Conservation (phyloP, 75 land plant species). For the Ceratopteris richardii region DNA sequence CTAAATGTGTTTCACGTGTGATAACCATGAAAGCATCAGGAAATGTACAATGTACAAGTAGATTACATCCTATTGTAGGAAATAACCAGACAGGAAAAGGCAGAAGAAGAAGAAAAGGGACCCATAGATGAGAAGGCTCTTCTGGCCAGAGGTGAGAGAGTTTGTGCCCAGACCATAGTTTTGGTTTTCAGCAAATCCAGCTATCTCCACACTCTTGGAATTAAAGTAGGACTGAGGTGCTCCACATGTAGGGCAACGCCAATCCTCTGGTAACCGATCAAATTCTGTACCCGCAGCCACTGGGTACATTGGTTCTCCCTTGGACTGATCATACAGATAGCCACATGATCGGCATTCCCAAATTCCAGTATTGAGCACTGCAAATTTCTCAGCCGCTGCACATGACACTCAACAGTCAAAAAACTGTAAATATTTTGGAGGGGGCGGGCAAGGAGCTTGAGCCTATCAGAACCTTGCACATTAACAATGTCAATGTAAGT, state of each 20-base stretch:
- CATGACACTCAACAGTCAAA: no score
- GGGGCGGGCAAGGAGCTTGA: no score
- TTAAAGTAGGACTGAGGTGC: slow-evolving; percentile 79
- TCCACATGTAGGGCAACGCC: slow-evolving; percentile 97
- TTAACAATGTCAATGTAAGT: no score
- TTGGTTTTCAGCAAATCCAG: slow-evolving; percentile 96
- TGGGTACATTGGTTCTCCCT: slow-evolving; percentile 74
- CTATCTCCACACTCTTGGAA: slow-evolving; percentile 92
- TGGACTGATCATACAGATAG: slow-evolving; percentile 50
- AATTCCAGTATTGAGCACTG: slow-evolving; percentile 74
- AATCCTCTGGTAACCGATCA: slow-evolving; percentile 69
- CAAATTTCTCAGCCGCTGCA: slow-evolving; percentile 68
- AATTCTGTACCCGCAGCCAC: slow-evolving; percentile 75
- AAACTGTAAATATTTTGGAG: no score
- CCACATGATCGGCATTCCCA: slow-evolving; percentile 93
- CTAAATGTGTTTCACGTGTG: no score
- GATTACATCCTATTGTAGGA: slow-evolving; percentile 36
- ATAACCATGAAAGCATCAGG: no score
- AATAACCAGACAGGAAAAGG: slow-evolving; percentile 78
- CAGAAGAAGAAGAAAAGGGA: slow-evolving; percentile 50
- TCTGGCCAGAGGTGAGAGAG: slow-evolving; percentile 77
- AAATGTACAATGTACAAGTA: slow-evolving; percentile 3
- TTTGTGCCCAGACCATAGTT: slow-evolving; percentile 83
- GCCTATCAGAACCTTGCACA: no score
- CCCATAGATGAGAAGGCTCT: slow-evolving; percentile 80